These are phyloP conservation scores for Cephalotrichum gorgonifer DNA, from an alignment of 2,329 filamentous ascomycete species.

Conservation along the genomic window DNA sequence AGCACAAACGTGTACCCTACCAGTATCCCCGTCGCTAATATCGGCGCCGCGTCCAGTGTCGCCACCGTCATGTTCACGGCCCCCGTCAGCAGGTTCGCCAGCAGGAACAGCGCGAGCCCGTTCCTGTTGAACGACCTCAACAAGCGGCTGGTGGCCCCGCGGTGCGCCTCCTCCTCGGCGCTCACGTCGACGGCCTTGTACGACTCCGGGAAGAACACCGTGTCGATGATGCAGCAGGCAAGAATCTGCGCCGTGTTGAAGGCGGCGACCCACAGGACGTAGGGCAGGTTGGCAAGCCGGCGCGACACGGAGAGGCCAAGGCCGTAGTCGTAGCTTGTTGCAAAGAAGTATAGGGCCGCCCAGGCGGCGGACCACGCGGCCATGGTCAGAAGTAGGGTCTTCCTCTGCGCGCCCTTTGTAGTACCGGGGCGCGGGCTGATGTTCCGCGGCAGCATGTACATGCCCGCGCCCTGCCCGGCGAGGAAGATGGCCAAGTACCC, in stretches of 20 bases:
- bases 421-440: constrained; percentile 30
- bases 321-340: constrained; percentile 59
- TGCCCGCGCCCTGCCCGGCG: constrained; percentile 73
- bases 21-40: constrained; percentile 62
- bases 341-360: constrained; percentile 58
- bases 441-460: constrained; percentile 61
- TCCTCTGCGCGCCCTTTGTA: constrained; percentile 34
- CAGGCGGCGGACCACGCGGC: constrained; percentile 56
- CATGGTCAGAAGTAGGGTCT: constrained; percentile 52
- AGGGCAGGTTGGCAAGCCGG: constrained; percentile 84
- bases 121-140: constrained; percentile 81
- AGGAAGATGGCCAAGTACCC: constrained; percentile 95
- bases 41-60: constrained; percentile 61
- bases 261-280: constrained; percentile 83
- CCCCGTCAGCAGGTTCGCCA: constrained; percentile 85
- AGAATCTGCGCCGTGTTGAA: constrained; percentile 82
- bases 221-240: constrained; percentile 69
- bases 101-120: constrained; percentile 71
- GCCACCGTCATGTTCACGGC: constrained; percentile 78
- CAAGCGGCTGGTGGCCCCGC: constrained; percentile 68
- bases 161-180: constrained; percentile 53
- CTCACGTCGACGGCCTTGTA: constrained; percentile 45
- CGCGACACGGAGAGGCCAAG: constrained; percentile 71
- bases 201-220: constrained; percentile 62
- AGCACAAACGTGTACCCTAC: constrained; percentile 60